Base-by-base conservation (phyloP, 2,329 filamentous ascomycete species). In the Phaeophleospora eucalypticola region DNA sequence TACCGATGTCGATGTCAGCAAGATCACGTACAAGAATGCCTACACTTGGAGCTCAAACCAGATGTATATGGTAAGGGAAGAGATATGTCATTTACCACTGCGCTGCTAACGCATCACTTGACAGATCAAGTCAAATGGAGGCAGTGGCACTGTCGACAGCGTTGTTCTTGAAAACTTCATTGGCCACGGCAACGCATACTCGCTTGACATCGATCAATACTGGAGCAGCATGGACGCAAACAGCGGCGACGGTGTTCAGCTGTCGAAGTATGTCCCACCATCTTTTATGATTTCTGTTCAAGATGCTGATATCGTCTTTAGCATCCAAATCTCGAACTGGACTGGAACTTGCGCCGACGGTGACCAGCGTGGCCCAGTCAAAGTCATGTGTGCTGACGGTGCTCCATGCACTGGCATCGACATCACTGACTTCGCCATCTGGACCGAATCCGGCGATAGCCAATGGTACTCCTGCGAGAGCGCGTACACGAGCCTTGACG, bases 11-110 rank as follows among this genome's bases (percentile, higher is more conserved):
- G 68, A 74, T 49, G 75, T 81, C 58, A 73, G 72, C 33, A 65
- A 78, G 49, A 70, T 82, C 48, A 61, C 67, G 20, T 82, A 81
- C 66, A 66, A 68, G 55, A 79, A 81, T 58, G 59, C 82, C 51
- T 82, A 82, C 67, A 81, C 78, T 21, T 73, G 71, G 65, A 67
- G 71, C n/a, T 76, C 74, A 8, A 82, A 82, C 68, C 77, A 82
- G 58, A 81, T 82, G 78, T 74, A 75, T 64, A 61, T 61, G 57
- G n/a, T n/a, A n/a, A n/a, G n/a, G n/a, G n/a, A n/a, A n/a, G n/a
- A n/a, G n/a, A n/a, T n/a, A n/a, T n/a, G n/a, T n/a, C n/a, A n/a
- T n/a, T n/a, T n/a, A n/a, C n/a, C n/a, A n/a, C n/a, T n/a, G n/a
- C n/a, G n/a, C n/a, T n/a, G n/a, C n/a, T n/a, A n/a, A n/a, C n/a